Conservation (phyloP, 2,329 filamentous ascomycete species). For the Fusarium sacchari region DNA sequence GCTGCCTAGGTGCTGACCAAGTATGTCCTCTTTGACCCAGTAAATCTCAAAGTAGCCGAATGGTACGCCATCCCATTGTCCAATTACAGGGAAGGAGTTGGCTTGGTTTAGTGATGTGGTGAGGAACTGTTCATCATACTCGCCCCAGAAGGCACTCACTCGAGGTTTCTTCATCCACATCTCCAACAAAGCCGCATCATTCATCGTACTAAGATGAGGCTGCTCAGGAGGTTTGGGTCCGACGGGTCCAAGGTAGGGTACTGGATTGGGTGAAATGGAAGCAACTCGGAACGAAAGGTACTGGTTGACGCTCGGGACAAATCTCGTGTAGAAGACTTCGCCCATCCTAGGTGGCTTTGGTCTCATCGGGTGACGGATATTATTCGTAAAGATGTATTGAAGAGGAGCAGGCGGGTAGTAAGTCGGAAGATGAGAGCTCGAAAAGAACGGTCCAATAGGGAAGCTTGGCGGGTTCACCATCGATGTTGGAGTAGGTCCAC, state of each 20-base stretch:
- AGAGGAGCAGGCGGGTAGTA: constrained; percentile 88
- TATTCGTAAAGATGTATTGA: constrained; percentile 82
- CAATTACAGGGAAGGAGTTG: constrained; percentile 91
- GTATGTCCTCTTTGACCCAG: constrained; percentile 92
- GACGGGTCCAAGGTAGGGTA: constrained; percentile 71
- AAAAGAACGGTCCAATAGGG: constrained; percentile 77
- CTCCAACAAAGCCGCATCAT: constrained; percentile 72
- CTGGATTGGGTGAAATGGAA: constrained; percentile 70
- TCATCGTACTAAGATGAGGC: constrained; percentile 55
- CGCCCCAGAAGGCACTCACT: constrained; percentile 87
- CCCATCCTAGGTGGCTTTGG: constrained; percentile 91
- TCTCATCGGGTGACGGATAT: constrained; percentile 84
- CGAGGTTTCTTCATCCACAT: constrained; percentile 90
- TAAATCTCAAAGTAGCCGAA: constrained; percentile 99
- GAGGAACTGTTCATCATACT: constrained; percentile 73
- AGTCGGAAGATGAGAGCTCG: constrained; percentile 85
- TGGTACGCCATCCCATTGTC: constrained; percentile 91
- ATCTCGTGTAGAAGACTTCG: constrained; percentile 90
- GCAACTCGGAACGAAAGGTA: constrained; percentile 92
- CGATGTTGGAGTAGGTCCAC: constrained; percentile 50
- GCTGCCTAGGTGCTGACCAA: constrained; percentile 75
- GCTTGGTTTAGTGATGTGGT: constrained; percentile 69
- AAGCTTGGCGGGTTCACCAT: constrained; percentile 49
- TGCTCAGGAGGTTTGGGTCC: constrained; percentile 54
- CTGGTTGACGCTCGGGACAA: constrained; percentile 81